phyloP scores from a whole-genome alignment of 257 asterid genomes.

The Hygrophila difformis region DNA sequence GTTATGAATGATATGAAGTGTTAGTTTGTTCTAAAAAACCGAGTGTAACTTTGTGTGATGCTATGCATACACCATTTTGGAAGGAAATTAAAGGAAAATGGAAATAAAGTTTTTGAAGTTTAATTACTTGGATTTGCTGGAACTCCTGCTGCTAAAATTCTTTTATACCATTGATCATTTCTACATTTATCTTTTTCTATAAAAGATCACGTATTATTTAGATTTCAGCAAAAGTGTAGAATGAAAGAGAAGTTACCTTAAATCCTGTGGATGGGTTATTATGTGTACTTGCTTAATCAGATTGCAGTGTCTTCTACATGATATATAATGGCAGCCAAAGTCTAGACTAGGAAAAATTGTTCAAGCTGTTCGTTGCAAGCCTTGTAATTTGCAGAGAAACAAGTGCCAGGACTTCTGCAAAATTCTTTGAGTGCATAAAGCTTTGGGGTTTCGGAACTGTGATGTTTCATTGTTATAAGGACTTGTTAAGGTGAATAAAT shows the following conservation, averaged over 20 bases:
- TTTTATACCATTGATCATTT: too few species aligned
- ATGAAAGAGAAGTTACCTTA: not conserved
- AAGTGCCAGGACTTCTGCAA: not conserved
- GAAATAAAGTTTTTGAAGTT: slow-evolving; percentile 1
- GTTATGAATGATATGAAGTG: slow-evolving; percentile 8
- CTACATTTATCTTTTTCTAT: too few species aligned
- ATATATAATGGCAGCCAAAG: not conserved
- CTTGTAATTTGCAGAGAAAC: not conserved
- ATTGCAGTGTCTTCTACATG: not conserved
- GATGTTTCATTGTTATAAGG: not conserved
- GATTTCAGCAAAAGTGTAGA: not conserved
- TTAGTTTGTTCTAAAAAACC: too few species aligned
- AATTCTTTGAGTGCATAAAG: not conserved
- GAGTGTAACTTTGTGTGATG: not conserved
- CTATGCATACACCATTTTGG: slow-evolving; percentile 2
- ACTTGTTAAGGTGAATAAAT: not conserved
- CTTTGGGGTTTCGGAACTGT: not conserved
- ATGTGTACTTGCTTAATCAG: not conserved
- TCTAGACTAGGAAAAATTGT: slow-evolving; percentile 7
- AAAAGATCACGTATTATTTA: too few species aligned
- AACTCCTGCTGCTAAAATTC: slow-evolving; percentile 2
- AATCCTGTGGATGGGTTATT: not conserved
- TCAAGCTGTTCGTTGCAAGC: not conserved
- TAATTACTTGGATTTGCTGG: slow-evolving; percentile 7
- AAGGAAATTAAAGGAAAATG: slow-evolving; percentile 5